These are phyloP conservation scores for Poa pratensis DNA, from an alignment of 176 grass and related monocot genomes.

Conservation along the genomic window DNA sequence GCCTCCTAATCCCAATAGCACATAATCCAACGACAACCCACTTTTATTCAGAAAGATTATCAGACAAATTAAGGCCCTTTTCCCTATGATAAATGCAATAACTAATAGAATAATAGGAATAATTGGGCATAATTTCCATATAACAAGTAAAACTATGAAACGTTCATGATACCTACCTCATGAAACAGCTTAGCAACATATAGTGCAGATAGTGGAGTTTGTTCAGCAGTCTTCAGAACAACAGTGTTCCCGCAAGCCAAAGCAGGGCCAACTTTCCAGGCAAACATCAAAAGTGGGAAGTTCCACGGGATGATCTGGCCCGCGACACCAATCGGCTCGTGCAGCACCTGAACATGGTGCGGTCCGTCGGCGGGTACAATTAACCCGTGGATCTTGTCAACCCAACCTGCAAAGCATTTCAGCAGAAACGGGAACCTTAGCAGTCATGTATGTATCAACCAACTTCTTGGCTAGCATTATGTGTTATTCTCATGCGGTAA, in stretches of 20 bases:
- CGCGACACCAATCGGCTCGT: conserved; percentile 83
- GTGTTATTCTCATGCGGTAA: neutral
- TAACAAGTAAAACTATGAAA: neutral
- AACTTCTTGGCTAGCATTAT: neutral
- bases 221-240: conserved; percentile 92
- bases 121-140: neutral
- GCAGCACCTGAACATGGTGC: conserved; percentile 85
- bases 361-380: conserved; percentile 90
- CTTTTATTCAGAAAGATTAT: neutral
- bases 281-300: conserved; percentile 92
- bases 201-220: conserved; percentile 90
- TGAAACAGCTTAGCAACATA: conserved; percentile 69
- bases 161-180: conserved; percentile 57
- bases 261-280: conserved; percentile 97
- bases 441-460: neutral
- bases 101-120: too few species aligned
- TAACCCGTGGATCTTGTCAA: conserved; percentile 94
- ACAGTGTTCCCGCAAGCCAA: conserved; percentile 87
- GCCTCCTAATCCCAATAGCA: neutral
- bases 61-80: too few species aligned
- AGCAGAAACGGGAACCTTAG: neutral
- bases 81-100: too few species aligned
- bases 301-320: conserved; percentile 99
- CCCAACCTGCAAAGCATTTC: conserved; percentile 58
- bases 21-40: neutral